Percentiles rank a stretch among this genome's conserved stretches.
Conservation (phyloP, 345 rosid genomes). For the Barbarea vulgaris region DNA sequence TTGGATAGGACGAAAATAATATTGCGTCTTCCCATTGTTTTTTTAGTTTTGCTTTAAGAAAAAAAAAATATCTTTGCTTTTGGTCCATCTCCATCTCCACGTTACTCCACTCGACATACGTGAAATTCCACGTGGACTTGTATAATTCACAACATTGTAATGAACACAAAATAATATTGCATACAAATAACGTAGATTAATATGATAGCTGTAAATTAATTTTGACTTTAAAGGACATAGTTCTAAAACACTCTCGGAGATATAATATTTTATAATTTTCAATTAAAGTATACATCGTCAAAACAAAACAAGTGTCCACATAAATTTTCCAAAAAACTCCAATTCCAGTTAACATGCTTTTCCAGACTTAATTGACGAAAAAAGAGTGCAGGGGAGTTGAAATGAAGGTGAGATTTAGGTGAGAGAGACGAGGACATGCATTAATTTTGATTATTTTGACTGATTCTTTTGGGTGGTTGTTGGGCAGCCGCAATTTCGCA, state of each 20-base stretch:
- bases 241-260: background rate
- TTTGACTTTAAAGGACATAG: background rate
- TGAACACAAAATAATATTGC: background rate
- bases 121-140: background rate
- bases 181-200: background rate
- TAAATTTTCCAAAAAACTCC: background rate
- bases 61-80: background rate
- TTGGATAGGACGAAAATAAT: background rate
- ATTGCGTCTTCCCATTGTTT: background rate
- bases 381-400: constrained; percentile 1
- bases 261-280: no score
- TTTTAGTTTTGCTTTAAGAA: background rate
- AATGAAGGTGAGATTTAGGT: constrained; percentile 31
- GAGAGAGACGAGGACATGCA: constrained; percentile 29
- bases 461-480: constrained; percentile 29
- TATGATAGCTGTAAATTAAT: background rate
- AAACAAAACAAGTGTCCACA: background rate
- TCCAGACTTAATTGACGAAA: background rate
- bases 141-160: background rate
- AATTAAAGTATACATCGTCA: background rate
- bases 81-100: background rate
- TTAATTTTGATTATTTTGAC: constrained; percentile 34
- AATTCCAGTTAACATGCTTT: no score
- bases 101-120: background rate
- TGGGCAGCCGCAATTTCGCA: constrained; percentile 39